Percentiles rank a stretch among this genome's conserved stretches.
Evolutionary conservation across 345 rosid genomes (phyloP).

Genomic region (Odontarrhena argentea): DNA sequence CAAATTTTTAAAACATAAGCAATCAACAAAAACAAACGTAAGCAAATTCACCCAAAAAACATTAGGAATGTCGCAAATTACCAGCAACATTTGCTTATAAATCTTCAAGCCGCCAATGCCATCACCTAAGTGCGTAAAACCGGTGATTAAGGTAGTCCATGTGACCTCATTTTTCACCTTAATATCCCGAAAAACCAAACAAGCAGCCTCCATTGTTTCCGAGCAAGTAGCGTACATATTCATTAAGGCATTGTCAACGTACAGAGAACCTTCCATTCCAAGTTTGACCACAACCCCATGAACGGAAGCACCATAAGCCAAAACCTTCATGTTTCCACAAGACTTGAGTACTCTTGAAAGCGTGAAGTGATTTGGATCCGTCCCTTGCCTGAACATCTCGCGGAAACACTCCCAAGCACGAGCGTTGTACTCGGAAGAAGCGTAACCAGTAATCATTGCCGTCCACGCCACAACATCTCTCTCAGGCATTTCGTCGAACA

Average conservation of each 20-base stretch:
- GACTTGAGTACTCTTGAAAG: slow-evolving; percentile 71
- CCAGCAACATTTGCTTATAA: slow-evolving; percentile 69
- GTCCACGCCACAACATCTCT: slow-evolving; percentile 42
- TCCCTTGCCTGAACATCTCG: slow-evolving; percentile 55
- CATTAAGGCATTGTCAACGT: slow-evolving; percentile 71
- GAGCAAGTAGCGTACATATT: slow-evolving; percentile 76
- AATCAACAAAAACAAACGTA: background rate
- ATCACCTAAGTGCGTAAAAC: slow-evolving; percentile 76
- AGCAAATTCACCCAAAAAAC: background rate
- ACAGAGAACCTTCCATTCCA: slow-evolving; percentile 61
- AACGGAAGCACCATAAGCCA: slow-evolving; percentile 56
- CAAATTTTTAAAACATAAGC: background rate
- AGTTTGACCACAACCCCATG: slow-evolving; percentile 68
- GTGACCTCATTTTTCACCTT: slow-evolving; percentile 61
- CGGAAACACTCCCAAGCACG: slow-evolving; percentile 65
- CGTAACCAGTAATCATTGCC: slow-evolving; percentile 41
- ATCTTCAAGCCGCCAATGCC: slow-evolving; percentile 62
- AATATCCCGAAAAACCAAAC: slow-evolving; percentile 55
- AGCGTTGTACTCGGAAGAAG: slow-evolving; percentile 47
- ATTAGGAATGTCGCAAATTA: slow-evolving; percentile 34
- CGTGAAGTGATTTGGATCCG: slow-evolving; percentile 62
- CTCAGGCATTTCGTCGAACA: slow-evolving; percentile 47
- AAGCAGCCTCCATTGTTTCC: slow-evolving; percentile 60
- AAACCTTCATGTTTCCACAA: slow-evolving; percentile 63
- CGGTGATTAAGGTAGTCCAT: slow-evolving; percentile 84